phyloP scores from a whole-genome alignment of 768 basidiomycete genomes.

The Myochromella boudieri region DNA sequence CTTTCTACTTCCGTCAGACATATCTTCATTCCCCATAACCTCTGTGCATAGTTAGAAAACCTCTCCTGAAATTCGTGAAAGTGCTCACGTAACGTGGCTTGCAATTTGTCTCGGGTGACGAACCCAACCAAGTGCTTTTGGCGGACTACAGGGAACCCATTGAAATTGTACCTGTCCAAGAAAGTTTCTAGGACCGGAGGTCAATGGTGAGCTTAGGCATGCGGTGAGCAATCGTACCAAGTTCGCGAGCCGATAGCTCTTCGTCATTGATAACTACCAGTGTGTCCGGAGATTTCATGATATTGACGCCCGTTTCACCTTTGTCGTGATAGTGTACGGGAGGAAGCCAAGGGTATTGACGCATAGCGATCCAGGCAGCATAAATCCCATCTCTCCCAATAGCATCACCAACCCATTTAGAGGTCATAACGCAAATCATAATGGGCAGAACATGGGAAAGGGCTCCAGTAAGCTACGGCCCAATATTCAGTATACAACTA shows the following conservation, averaged over 20 bases:
- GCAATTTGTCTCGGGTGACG: slow-evolving; percentile 56
- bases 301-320: slow-evolving; percentile 58
- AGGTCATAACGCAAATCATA: slow-evolving; percentile 76
- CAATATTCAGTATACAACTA: slow-evolving; percentile 3
- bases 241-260: slow-evolving; percentile 43
- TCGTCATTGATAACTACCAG: slow-evolving; percentile 56
- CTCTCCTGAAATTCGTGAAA: background rate
- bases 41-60: slow-evolving; percentile 18
- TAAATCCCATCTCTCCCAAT: slow-evolving; percentile 71
- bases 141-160: slow-evolving; percentile 67
- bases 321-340: slow-evolving; percentile 63
- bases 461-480: slow-evolving; percentile 65
- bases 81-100: slow-evolving; percentile 33
- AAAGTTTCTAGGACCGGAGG: slow-evolving; percentile 31
- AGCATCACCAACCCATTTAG: slow-evolving; percentile 78
- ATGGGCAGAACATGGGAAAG: slow-evolving; percentile 80
- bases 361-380: slow-evolving; percentile 70
- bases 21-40: slow-evolving; percentile 29
- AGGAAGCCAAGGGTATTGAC: slow-evolving; percentile 70
- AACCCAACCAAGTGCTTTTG: slow-evolving; percentile 57
- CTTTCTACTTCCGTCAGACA: slow-evolving; percentile 27
- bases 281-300: slow-evolving; percentile 55
- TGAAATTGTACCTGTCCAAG: slow-evolving; percentile 44
- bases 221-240: slow-evolving; percentile 33
- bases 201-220: slow-evolving; percentile 1